A percentile compares a stretch with the other conserved stretches of the same genome.
These are phyloP conservation scores for Megacollybia platyphylla DNA, from an alignment of 1,284 basidiomycete genomes.

Conservation along the genomic window DNA sequence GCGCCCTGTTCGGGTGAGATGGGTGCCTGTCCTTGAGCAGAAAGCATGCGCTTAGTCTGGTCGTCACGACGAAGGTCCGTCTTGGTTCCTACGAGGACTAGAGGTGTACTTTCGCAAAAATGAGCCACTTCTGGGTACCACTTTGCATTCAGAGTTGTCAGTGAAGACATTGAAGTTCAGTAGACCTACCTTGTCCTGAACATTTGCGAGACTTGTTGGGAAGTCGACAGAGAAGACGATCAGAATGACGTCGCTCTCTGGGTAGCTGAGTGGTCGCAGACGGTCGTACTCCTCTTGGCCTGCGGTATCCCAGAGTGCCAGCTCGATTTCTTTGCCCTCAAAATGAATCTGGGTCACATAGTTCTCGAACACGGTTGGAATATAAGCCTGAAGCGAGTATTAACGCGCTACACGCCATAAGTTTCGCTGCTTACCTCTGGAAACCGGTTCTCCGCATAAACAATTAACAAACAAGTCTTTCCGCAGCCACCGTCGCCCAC, in stretches of 20 bases:
- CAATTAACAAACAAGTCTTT: conserved; percentile 79
- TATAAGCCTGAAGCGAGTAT: conserved; percentile 59
- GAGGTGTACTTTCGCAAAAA: conserved; percentile 79
- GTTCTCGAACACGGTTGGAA: conserved; percentile 89
- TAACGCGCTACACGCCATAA: neutral
- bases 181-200: conserved; percentile 79
- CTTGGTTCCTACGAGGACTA: conserved; percentile 83
- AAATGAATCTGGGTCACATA: conserved; percentile 82
- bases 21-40: conserved; percentile 72
- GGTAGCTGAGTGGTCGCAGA: conserved; percentile 83
- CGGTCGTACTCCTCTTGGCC: conserved; percentile 89
- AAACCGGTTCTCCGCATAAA: conserved; percentile 87
- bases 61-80: conserved; percentile 77
- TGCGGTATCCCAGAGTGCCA: conserved; percentile 93
- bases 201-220: conserved; percentile 88
- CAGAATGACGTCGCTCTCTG: conserved; percentile 87
- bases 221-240: conserved; percentile 92
- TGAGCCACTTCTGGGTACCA: conserved; percentile 94
- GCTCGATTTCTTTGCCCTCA: conserved; percentile 84
- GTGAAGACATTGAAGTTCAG: neutral
- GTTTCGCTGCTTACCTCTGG: conserved; percentile 55
- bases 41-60: conserved; percentile 70
- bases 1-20: conserved; percentile 54
- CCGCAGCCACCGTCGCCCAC: conserved; percentile 79
- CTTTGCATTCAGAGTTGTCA: conserved; percentile 22